Conservation (phyloP, 148 eudicot genomes). For the Agrostemma githago region DNA sequence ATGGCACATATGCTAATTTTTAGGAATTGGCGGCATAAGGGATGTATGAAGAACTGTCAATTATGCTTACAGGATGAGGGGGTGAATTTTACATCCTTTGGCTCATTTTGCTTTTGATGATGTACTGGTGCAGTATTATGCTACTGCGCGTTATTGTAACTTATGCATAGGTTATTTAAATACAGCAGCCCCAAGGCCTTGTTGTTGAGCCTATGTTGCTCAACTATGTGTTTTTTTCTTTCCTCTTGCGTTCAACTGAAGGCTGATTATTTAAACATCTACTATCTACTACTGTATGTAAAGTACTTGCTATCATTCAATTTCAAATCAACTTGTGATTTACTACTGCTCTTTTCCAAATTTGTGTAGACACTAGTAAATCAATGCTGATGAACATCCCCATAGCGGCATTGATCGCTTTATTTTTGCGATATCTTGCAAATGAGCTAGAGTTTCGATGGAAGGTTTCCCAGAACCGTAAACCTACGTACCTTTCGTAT, state of each 20-base stretch:
- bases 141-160: neutral
- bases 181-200: neutral
- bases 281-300: neutral
- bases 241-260: neutral
- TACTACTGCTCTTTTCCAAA: neutral
- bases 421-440: conserved; percentile 46
- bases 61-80: neutral
- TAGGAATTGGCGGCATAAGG: neutral
- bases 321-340: neutral
- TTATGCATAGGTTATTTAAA: neutral
- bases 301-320: neutral
- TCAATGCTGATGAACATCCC: conserved; percentile 99
- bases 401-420: conserved; percentile 62
- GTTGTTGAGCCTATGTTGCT: neutral
- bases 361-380: conserved; percentile 85
- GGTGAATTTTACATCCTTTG: neutral
- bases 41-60: neutral
- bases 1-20: neutral
- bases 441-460: conserved; percentile 69
- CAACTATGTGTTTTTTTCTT: neutral
- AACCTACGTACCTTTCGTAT: conserved; percentile 51
- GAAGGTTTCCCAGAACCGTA: conserved; percentile 45
- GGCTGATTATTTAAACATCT: neutral
- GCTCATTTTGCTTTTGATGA: neutral
- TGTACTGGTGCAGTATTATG: neutral